Percentiles rank a stretch among this genome's conserved stretches.
phyloP scores from a whole-genome alignment of 768 basidiomycete genomes.

The Leccinellum luteum region DNA sequence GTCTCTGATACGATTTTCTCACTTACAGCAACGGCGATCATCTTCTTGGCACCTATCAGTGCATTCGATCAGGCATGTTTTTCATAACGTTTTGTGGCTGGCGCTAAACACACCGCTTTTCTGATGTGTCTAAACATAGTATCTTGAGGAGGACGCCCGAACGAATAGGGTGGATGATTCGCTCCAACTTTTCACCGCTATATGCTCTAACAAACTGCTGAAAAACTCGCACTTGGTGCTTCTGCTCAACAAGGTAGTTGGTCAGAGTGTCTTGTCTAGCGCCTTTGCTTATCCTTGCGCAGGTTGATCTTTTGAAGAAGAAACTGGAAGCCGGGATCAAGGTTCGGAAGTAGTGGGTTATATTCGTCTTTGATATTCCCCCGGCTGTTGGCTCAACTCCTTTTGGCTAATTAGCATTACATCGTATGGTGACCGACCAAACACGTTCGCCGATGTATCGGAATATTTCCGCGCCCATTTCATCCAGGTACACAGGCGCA shows the following conservation, averaged over 20 bases:
- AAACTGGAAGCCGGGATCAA: constrained; percentile 67
- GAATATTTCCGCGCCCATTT: constrained; percentile 88
- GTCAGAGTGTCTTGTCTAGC: constrained; percentile 3
- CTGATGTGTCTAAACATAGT: constrained; percentile 40
- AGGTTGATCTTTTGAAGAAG: constrained; percentile 71
- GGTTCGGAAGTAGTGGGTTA: constrained; percentile 73
- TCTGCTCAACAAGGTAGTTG: constrained; percentile 70
- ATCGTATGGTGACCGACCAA: constrained; percentile 70
- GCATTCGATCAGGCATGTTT: constrained; percentile 76
- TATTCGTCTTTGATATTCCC: neutral
- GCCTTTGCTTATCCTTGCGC: constrained; percentile 12
- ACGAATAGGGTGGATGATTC: constrained; percentile 83
- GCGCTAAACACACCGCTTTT: constrained; percentile 11
- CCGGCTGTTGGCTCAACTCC: neutral
- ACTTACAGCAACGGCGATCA: constrained; percentile 69
- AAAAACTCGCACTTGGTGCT: constrained; percentile 71
- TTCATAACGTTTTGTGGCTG: neutral
- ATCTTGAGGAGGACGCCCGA: constrained; percentile 76
- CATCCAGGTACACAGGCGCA: constrained; percentile 66
- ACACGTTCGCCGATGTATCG: constrained; percentile 66
- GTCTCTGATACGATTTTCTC: constrained; percentile 5
- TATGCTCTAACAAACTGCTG: constrained; percentile 74
- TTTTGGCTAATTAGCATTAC: constrained; percentile 52
- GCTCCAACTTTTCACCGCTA: constrained; percentile 69
- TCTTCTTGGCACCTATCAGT: constrained; percentile 83